phyloP scores from a whole-genome alignment of 768 basidiomycete species.

The Russula emetica region DNA sequence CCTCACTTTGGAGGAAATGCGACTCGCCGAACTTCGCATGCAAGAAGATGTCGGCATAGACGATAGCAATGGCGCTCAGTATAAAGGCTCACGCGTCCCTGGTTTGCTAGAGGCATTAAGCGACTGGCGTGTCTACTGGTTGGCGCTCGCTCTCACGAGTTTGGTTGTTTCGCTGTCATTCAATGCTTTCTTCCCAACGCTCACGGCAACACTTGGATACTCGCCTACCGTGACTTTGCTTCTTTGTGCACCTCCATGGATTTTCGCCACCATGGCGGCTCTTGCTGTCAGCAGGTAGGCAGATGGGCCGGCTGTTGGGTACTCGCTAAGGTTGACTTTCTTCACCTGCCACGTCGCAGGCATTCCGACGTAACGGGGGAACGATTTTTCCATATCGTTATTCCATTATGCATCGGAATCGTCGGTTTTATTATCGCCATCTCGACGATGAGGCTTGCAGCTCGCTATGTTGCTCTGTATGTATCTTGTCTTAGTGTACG shows the following conservation, averaged over 20 bases:
- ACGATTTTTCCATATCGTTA: constrained; percentile 62
- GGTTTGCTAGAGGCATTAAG: constrained; percentile 58
- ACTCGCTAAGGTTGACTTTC: background rate
- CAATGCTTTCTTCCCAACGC: constrained; percentile 76
- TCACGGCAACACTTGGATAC: constrained; percentile 69
- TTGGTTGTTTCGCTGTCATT: constrained; percentile 65
- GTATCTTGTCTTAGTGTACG: constrained; percentile 24
- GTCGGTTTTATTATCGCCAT: constrained; percentile 65
- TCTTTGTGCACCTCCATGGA: constrained; percentile 77
- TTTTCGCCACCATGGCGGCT: constrained; percentile 54
- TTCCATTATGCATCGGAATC: constrained; percentile 54
- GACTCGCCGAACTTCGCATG: constrained; percentile 57
- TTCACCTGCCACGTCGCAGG: constrained; percentile 32
- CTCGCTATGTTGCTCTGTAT: constrained; percentile 64
- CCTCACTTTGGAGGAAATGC: constrained; percentile 54
- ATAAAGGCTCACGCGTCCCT: constrained; percentile 33
- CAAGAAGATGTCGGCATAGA: constrained; percentile 57
- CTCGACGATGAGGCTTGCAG: constrained; percentile 55
- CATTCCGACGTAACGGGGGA: constrained; percentile 71
- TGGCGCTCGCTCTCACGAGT: constrained; percentile 58
- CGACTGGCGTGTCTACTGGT: constrained; percentile 85
- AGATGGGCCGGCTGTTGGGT: background rate
- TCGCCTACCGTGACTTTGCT: constrained; percentile 60
- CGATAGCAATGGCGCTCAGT: constrained; percentile 45
- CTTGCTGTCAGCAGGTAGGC: constrained; percentile 46